A percentile compares a stretch with the other conserved stretches of the same genome.
phyloP scores from a whole-genome alignment of 805 yeast species.

The Candida easanensis region DNA sequence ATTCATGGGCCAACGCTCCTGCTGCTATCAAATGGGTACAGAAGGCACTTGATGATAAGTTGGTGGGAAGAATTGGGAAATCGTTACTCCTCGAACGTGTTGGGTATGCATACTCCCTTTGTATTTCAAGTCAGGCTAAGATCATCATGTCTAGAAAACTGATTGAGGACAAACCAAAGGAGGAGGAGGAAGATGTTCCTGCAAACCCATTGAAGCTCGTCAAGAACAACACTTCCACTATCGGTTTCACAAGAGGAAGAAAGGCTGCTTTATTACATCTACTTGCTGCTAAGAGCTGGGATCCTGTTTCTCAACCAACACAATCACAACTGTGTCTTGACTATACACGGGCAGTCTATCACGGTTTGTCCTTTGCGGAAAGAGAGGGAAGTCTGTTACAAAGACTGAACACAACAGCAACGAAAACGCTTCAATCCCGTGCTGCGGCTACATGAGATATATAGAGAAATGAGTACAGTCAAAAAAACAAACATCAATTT shows the following conservation, averaged over 20 bases:
- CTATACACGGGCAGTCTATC: constrained; percentile 31
- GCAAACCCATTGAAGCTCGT: constrained; percentile 35
- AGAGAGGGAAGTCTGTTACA: constrained; percentile 22
- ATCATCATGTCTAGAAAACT: constrained; percentile 28
- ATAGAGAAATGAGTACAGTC: too few species aligned
- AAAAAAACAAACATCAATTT: not conserved
- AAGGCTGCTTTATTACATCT: constrained; percentile 78
- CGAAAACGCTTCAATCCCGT: not conserved
- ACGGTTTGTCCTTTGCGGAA: constrained; percentile 19
- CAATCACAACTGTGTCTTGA: constrained; percentile 32
- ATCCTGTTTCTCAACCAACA: constrained; percentile 26
- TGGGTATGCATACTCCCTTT: constrained; percentile 47
- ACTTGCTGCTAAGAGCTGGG: constrained; percentile 74
- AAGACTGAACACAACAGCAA: constrained; percentile 6
- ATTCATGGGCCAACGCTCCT: constrained; percentile 41
- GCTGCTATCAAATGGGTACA: constrained; percentile 42
- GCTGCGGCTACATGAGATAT: not conserved
- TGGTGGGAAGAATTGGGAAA: constrained; percentile 43
- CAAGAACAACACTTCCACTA: constrained; percentile 35
- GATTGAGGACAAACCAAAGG: constrained; percentile 10
- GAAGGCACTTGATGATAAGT: constrained; percentile 45
- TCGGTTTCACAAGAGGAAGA: constrained; percentile 61
- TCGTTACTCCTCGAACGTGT: constrained; percentile 53
- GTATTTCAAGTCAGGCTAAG: constrained; percentile 39
- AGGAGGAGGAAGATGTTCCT: constrained; percentile 6